A percentile compares a stretch with the other conserved stretches of the same genome.
phyloP scores from a whole-genome alignment of 2,329 filamentous ascomycete species.

The Alternaria tenuissima region DNA sequence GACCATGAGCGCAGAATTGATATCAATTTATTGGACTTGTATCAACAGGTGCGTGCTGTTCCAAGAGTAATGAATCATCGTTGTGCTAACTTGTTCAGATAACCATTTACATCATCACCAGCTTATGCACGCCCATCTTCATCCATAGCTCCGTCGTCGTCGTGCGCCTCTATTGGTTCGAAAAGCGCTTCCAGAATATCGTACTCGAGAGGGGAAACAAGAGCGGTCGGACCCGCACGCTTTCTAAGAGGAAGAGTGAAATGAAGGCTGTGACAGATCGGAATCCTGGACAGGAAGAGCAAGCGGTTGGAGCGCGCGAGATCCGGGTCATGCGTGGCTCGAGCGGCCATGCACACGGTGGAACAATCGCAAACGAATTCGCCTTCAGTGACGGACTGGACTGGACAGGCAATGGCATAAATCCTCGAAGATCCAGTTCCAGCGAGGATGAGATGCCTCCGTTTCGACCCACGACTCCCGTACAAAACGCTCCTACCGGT shows the following conservation, averaged over 20 bases:
- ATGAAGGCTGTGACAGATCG: slow-evolving; percentile 57
- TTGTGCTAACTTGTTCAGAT: slow-evolving; percentile 46
- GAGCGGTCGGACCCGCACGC: slow-evolving; percentile 68
- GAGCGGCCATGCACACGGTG: slow-evolving; percentile 61
- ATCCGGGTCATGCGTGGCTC: slow-evolving; percentile 72
- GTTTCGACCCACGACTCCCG: slow-evolving; percentile 24
- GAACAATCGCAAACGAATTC: slow-evolving; percentile 64
- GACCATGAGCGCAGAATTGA: slow-evolving; percentile 53
- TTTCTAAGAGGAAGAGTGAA: slow-evolving; percentile 61
- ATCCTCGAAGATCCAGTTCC: slow-evolving; percentile 16
- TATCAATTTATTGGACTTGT: slow-evolving; percentile 56
- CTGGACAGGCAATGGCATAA: slow-evolving; percentile 22
- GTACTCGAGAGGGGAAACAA: slow-evolving; percentile 72
- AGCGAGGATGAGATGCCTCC: slow-evolving; percentile 31
- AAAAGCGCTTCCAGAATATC: slow-evolving; percentile 90
- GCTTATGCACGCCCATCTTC: slow-evolving; percentile 53
- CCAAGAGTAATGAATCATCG: neutral
- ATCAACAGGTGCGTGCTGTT: slow-evolving; percentile 54
- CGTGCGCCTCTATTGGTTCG: slow-evolving; percentile 95
- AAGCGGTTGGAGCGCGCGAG: slow-evolving; percentile 69
- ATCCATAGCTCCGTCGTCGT: slow-evolving; percentile 79
- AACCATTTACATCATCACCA: slow-evolving; percentile 50
- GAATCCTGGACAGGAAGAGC: slow-evolving; percentile 60
- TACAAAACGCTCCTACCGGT: slow-evolving; percentile 22
- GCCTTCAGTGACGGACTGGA: slow-evolving; percentile 58